Conservation (phyloP, 2,329 filamentous ascomycete genomes). For the Allantophomopsis lycopodina region DNA sequence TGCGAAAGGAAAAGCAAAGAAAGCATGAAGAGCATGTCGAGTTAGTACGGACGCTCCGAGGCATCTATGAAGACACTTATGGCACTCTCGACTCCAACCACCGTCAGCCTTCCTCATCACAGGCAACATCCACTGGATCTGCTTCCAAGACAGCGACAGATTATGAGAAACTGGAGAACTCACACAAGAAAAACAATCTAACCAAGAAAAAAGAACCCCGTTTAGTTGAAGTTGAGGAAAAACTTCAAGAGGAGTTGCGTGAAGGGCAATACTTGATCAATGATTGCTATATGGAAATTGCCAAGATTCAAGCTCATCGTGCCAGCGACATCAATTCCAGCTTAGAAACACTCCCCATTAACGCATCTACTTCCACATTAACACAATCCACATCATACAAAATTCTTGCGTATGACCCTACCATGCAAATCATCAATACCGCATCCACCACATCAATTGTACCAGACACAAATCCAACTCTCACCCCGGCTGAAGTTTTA, state of each 20-base stretch:
- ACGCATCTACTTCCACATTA: not conserved
- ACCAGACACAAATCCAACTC: conserved; percentile 29
- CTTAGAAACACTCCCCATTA: not conserved
- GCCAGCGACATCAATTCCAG: not conserved
- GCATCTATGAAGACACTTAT: conserved; percentile 27
- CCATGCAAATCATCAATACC: conserved; percentile 38
- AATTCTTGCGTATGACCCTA: conserved; percentile 51
- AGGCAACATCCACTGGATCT: not conserved
- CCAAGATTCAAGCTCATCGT: not conserved
- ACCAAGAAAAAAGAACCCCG: too few species aligned
- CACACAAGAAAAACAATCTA: too few species aligned
- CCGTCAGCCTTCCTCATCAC: conserved; percentile 8
- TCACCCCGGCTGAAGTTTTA: conserved; percentile 46
- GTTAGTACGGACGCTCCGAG: conserved; percentile 22
- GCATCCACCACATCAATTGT: conserved; percentile 46
- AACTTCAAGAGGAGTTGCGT: not conserved
- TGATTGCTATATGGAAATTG: not conserved
- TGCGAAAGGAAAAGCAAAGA: conserved; percentile 9
- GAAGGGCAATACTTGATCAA: not conserved
- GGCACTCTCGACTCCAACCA: conserved; percentile 21
- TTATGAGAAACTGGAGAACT: too few species aligned
- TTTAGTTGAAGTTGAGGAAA: not conserved
- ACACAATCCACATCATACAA: conserved; percentile 34
- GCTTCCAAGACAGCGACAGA: not conserved
- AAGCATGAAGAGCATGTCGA: not conserved